Evolutionary conservation across 805 yeast genomes (phyloP).

Genomic region (Sugiyamaella floridensis): DNA sequence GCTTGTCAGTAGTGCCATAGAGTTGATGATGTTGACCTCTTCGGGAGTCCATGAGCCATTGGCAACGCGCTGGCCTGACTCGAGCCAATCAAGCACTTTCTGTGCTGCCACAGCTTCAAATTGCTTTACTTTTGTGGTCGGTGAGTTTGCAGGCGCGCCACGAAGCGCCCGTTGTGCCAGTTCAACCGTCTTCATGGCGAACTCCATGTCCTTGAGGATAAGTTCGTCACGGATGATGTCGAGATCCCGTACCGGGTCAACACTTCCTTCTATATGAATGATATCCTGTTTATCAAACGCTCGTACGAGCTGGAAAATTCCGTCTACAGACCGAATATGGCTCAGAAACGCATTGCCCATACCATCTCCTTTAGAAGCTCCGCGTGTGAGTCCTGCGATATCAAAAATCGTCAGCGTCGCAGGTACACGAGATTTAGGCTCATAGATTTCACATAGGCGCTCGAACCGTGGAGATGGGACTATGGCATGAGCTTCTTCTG

Average conservation of each 20-base stretch:
- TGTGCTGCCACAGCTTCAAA: conserved; percentile 34
- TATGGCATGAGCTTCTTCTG: conserved; percentile 54
- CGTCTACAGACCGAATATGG: conserved; percentile 66
- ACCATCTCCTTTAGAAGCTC: conserved; percentile 61
- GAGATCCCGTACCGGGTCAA: conserved; percentile 1
- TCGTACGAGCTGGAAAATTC: conserved; percentile 61
- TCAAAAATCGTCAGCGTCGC: conserved; percentile 54
- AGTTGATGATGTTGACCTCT: conserved; percentile 62
- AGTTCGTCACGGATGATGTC: conserved; percentile 36
- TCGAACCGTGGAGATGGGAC: conserved; percentile 48
- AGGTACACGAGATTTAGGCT: conserved; percentile 46
- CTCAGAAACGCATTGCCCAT: conserved; percentile 67
- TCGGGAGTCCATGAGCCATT: conserved; percentile 52
- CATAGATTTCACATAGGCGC: conserved; percentile 41
- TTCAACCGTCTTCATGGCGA: conserved; percentile 58
- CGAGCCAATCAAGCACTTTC: conserved; percentile 41
- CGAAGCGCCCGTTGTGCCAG: conserved; percentile 69
- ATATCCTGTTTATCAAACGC: conserved; percentile 59
- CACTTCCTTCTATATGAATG: conserved; percentile 59
- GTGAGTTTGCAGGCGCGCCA: conserved; percentile 74
- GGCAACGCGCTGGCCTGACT: conserved; percentile 57
- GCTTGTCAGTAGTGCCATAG: conserved; percentile 71
- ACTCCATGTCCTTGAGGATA: conserved; percentile 60
- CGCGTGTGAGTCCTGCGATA: conserved; percentile 64
- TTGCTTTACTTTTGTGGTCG: conserved; percentile 46